Base-by-base conservation (phyloP, 2,329 filamentous ascomycete species). In the Aspergillus jensenii region DNA sequence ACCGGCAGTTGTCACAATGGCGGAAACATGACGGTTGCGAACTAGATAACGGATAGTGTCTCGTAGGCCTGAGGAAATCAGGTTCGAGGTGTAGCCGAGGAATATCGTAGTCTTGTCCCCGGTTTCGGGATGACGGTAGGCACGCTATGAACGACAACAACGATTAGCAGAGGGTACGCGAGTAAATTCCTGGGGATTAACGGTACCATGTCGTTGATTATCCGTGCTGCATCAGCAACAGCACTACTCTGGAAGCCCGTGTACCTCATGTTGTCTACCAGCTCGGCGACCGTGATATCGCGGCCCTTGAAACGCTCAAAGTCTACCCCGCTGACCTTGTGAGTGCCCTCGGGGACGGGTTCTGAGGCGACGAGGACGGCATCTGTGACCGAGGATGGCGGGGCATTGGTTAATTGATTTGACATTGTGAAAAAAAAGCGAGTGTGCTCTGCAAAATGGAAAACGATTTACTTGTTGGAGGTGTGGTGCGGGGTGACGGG, bases 31-130 rank as follows among this genome's bases (percentile, higher is more conserved):
- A 62, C 87, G 88, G 78, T 99, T 92, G 78, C 98, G 85, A 45
- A 96, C 93, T 1, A 99, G 85, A 79, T 92, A 99, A 56, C 95
- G 90, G 64, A 99, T 81, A 37, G 93, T 93, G 65, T 96, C 93
- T 54, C 95, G 87, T 31, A 99, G 84, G 8, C 95, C 95, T 3
- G 93, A 99, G 0, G 95, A 98, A 69, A 99, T 97, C 67, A 99
- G 83, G 74, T 99, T 99, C 51, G 91, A 96, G 9, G 95, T 99
- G 79, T 97, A 99, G 57, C 95, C 95, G 8, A 99, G 85, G 76
- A 99, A 98, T 67, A 99, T 93, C 59, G 95, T 98, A 17, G 95
- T 95, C 68, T 85, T 85, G 25, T 89, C 86, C 14, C 85, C 86
- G 2, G 90, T 90, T 69, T 93, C 90, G 1, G 90, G 86, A 72